Conservation (phyloP, 106 monocot species). For the Dactylorhiza incarnata region DNA sequence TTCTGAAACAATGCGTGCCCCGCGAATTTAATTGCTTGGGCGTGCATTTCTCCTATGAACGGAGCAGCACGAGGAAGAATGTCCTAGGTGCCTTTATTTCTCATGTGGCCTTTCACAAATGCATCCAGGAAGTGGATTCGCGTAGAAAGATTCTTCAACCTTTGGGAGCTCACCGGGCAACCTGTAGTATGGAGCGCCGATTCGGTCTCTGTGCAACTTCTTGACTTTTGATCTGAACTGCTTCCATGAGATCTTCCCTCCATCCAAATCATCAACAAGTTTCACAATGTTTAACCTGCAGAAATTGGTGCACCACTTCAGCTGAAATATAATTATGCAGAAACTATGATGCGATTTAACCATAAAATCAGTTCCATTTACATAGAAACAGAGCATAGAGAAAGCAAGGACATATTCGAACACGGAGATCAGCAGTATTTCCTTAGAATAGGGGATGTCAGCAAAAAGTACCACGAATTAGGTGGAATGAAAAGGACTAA, state of each 20-base stretch:
- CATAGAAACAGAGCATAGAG: too few relatives aligned
- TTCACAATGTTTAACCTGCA: slow-evolving; percentile 63
- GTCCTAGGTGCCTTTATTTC: not conserved
- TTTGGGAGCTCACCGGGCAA: slow-evolving; percentile 68
- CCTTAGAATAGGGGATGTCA: not conserved
- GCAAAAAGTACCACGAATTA: not conserved
- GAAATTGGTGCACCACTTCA: not conserved
- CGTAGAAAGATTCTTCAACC: slow-evolving; percentile 83
- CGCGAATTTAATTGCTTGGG: too few relatives aligned
- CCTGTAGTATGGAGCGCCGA: slow-evolving; percentile 62
- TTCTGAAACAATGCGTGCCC: too few relatives aligned
- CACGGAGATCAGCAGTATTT: not conserved
- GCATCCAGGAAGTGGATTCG: slow-evolving; percentile 75
- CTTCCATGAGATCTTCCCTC: slow-evolving; percentile 61
- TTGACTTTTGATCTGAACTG: slow-evolving; percentile 72
- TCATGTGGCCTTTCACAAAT: slow-evolving; percentile 46
- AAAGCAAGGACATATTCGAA: too few relatives aligned
- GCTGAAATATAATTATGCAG: not conserved
- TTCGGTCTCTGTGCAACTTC: slow-evolving; percentile 48
- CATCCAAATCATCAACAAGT: slow-evolving; percentile 56
- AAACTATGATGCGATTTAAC: not conserved
- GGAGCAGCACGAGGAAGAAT: too few relatives aligned
- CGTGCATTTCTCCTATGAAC: too few relatives aligned
- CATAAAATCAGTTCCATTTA: not conserved
- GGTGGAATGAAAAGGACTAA: not conserved